These are phyloP conservation scores for Eremochloa ophiuroides DNA, from an alignment of 176 grass and related monocot genomes.

Conservation along the genomic window DNA sequence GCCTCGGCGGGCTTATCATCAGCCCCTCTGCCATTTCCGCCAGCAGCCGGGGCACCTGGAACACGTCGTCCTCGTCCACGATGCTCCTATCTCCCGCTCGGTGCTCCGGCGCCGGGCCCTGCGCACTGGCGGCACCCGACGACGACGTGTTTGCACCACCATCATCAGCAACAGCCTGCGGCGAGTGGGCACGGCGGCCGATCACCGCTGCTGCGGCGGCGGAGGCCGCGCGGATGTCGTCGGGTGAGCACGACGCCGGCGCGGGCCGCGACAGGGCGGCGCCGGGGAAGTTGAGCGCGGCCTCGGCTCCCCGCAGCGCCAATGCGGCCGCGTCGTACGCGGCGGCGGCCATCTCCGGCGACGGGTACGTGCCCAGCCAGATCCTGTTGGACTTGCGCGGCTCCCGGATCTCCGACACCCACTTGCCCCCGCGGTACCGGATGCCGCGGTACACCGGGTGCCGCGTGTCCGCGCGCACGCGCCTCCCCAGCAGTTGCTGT, in stretches of 20 bases:
- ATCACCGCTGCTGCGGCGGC: background rate
- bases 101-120: background rate
- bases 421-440: conserved; percentile 62
- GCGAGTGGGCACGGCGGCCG: background rate
- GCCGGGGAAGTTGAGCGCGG: conserved; percentile 63
- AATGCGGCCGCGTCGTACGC: conserved; percentile 75
- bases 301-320: conserved; percentile 55
- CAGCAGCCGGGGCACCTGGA: conserved; percentile 65
- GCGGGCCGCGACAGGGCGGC: conserved; percentile 17
- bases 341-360: conserved; percentile 77
- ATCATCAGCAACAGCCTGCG: background rate
- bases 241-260: conserved; percentile 28
- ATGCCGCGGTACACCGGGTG: conserved; percentile 65
- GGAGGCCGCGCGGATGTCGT: conserved; percentile 49
- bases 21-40: conserved; percentile 80
- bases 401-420: conserved; percentile 85
- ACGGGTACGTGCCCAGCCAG: conserved; percentile 73
- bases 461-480: conserved; percentile 37
- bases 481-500: background rate
- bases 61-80: conserved; percentile 75
- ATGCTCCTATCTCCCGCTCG: background rate
- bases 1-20: conserved; percentile 81
- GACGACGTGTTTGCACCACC: background rate
- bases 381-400: conserved; percentile 66
- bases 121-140: background rate